These are phyloP conservation scores for Meyerozyma carpophila DNA, from an alignment of 1,139 yeast genomes.

Conservation along the genomic window DNA sequence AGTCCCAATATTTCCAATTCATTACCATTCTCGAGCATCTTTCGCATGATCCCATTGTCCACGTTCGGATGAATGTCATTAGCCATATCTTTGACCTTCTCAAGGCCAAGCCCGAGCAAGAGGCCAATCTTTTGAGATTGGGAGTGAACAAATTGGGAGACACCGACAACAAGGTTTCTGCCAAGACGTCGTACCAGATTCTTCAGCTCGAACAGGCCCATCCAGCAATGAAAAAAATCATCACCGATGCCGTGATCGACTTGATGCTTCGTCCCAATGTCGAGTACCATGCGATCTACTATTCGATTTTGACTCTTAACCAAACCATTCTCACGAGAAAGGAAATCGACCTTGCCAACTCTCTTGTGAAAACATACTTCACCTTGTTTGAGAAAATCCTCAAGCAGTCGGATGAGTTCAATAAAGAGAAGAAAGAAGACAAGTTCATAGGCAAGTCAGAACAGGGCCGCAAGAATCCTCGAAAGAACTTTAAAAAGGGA, in stretches of 20 bases:
- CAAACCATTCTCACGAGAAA: conserved; percentile 83
- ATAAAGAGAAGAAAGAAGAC: conserved; percentile 36
- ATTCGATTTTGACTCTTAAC: conserved; percentile 80
- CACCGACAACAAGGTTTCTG: conserved; percentile 81
- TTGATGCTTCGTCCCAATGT: conserved; percentile 68
- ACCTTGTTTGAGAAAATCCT: conserved; percentile 80
- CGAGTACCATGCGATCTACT: conserved; percentile 86
- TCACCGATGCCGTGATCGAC: conserved; percentile 77
- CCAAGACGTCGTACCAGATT: conserved; percentile 79
- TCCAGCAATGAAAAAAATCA: conserved; percentile 89
- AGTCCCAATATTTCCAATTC: conserved; percentile 65
- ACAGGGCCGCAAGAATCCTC: conserved; percentile 49
- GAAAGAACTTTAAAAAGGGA: conserved; percentile 46
- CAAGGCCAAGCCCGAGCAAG: conserved; percentile 92
- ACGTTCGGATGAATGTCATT: conserved; percentile 75
- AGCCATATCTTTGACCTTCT: conserved; percentile 75
- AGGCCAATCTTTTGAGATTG: conserved; percentile 78
- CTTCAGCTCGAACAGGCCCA: conserved; percentile 83
- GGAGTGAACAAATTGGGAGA: conserved; percentile 96
- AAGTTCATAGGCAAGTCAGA: conserved; percentile 36
- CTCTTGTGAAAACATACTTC: conserved; percentile 77
- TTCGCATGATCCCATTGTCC: conserved; percentile 88
- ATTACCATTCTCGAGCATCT: conserved; percentile 67
- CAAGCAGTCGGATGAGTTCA: conserved; percentile 53
- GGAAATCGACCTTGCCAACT: conserved; percentile 76